These are phyloP conservation scores for Dactylellina sp. DNA, from an alignment of 2,329 filamentous ascomycete species.

Conservation along the genomic window DNA sequence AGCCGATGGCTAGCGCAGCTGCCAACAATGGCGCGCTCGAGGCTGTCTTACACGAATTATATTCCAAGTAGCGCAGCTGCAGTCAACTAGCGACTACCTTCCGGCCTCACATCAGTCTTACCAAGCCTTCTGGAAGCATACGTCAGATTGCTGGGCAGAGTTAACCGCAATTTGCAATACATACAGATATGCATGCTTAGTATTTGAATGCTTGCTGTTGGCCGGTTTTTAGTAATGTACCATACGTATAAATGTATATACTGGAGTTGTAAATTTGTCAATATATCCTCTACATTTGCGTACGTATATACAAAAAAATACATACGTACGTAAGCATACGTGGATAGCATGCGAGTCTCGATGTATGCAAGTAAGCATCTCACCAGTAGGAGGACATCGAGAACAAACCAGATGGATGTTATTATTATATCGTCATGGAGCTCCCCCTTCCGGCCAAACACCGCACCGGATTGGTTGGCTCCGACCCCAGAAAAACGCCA, in stretches of 20 bases:
- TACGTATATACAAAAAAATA: not conserved
- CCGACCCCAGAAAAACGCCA: conserved; percentile 31
- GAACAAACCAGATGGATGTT: not conserved
- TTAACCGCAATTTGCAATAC: too few species aligned
- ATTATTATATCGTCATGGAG: not conserved
- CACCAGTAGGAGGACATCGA: not conserved
- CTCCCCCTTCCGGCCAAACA: conserved; percentile 7
- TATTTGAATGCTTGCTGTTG: not conserved
- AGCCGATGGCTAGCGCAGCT: conserved; percentile 5
- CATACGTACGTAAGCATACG: too few species aligned
- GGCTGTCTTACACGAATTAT: not conserved
- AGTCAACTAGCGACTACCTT: not conserved
- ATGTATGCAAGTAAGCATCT: conserved; percentile 18
- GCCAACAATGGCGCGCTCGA: conserved; percentile 10
- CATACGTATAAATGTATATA: too few species aligned
- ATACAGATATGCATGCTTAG: too few species aligned
- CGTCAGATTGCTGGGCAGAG: too few species aligned
- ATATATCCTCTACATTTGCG: too few species aligned
- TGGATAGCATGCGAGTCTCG: not conserved
- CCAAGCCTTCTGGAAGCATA: too few species aligned
- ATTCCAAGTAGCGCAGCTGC: too few species aligned
- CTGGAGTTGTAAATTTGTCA: too few species aligned
- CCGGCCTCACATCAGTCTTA: too few species aligned
- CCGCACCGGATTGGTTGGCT: conserved; percentile 41
- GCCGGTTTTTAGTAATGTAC: too few species aligned